Base-by-base conservation (phyloP, 1,284 basidiomycete species). In the Fomitopsis pinicola region DNA sequence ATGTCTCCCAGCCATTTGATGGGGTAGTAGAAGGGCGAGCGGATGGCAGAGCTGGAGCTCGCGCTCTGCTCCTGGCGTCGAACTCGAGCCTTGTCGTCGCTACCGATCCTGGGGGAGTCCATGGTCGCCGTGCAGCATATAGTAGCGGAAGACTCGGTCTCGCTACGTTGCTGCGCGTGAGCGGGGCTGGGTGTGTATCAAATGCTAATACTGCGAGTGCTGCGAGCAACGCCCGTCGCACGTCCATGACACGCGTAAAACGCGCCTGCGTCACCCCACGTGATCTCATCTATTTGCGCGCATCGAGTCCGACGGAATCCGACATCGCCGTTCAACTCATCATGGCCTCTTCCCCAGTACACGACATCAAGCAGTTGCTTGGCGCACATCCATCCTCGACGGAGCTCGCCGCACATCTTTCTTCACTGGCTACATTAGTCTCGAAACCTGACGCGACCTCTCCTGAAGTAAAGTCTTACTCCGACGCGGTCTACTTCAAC, bases 401-500 rank as follows among this genome's bases (percentile, higher is more conserved):
- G 9, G 64, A 67, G n/a, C 67, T 91, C 26, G 50, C 71, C 3
- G 66, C 72, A 8, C 84, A 81, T 65, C 74, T 90, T 45, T 59
- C 72, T 5, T 66, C 72, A 2, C 72, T 89, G 5, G 66, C 75
- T 5, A 59, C 70, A 14, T 66, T 63, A 15, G 62, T 67, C 64
- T 59, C 67, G 61, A 59, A 60, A 42, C 55, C 60, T 59, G 61
- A 66, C 55, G 55, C 50, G 64, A 63, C 72, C 2, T 63, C 68
- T n/a, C 85, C 89, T 10, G 83, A 91, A 62, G 76, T 92, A 72
- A 94, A 92, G 72, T 76, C 85, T 0, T 96, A 93, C 73, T 73
- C 89, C 42, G 93, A 96, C 73, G 83, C 83, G 4, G 85, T 93
- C 62, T 97, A 95, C 77, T 83, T 91, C 77, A 95, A 93, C 74